Conservation (phyloP, 2,329 filamentous ascomycete species). For the Ceratocystis alfenasii region DNA sequence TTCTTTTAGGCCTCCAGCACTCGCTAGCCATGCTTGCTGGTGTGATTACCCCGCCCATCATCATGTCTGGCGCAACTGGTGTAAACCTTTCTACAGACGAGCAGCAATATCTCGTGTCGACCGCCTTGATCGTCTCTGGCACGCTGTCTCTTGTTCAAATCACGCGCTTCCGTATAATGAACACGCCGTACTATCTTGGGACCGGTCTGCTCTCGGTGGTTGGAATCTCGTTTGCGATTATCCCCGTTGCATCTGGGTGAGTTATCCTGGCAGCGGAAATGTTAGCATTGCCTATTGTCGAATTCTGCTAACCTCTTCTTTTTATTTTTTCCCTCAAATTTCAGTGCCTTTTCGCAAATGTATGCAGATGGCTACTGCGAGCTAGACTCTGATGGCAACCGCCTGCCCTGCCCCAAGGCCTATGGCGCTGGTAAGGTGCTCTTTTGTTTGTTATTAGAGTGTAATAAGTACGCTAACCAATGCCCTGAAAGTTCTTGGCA, state of each 20-base stretch:
- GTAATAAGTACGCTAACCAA: conserved; percentile 48
- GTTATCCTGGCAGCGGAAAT: not conserved
- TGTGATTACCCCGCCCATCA: conserved; percentile 67
- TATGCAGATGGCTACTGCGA: conserved; percentile 60
- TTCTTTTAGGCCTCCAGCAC: conserved; percentile 70
- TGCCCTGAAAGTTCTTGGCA: conserved; percentile 46
- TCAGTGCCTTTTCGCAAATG: conserved; percentile 56
- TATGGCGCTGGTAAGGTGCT: conserved; percentile 44
- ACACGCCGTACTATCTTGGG: conserved; percentile 60
- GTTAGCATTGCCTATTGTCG: not conserved
- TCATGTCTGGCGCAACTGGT: conserved; percentile 49
- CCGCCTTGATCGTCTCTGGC: conserved; percentile 66
- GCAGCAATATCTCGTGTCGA: conserved; percentile 68
- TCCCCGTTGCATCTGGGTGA: conserved; percentile 55
- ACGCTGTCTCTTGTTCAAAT: conserved; percentile 66
- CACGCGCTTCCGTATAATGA: conserved; percentile 59
- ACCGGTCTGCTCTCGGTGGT: conserved; percentile 73
- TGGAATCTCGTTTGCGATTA: conserved; percentile 65
- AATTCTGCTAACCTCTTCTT: not conserved
- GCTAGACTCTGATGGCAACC: conserved; percentile 47
- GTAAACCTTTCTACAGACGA: conserved; percentile 50
- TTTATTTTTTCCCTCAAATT: not conserved
- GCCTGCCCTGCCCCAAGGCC: conserved; percentile 60
- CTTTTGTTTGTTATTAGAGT: conserved; percentile 26
- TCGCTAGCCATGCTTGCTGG: conserved; percentile 64